phyloP scores from a whole-genome alignment of 2,329 filamentous ascomycete genomes.

The Tricladium varicosporioides region DNA sequence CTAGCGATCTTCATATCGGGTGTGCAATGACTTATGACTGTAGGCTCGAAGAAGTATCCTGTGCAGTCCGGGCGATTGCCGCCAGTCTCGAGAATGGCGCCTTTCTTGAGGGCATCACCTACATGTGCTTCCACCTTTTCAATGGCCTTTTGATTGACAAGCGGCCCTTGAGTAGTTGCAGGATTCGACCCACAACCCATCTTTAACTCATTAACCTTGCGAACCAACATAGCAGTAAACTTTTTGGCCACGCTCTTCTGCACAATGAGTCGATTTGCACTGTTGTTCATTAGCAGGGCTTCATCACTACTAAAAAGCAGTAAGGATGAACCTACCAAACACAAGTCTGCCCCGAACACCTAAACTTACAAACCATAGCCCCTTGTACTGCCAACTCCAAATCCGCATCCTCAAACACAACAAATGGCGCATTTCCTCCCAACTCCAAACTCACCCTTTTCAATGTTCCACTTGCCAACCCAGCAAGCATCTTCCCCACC shows the following conservation, averaged over 20 bases:
- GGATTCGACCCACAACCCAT: conserved; percentile 57
- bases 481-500: conserved; percentile 58
- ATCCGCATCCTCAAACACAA: conserved; percentile 62
- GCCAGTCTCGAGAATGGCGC: conserved; percentile 59
- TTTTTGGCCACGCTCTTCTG: conserved; percentile 57
- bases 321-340: conserved; percentile 40
- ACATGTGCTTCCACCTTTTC: conserved; percentile 57
- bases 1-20: conserved; percentile 50
- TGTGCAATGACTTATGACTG: conserved; percentile 56
- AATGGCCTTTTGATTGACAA: conserved; percentile 52
- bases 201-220: conserved; percentile 48
- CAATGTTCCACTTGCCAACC: conserved; percentile 52
- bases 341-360: conserved; percentile 60
- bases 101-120: conserved; percentile 57
- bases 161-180: conserved; percentile 54
- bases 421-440: conserved; percentile 41
- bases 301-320: background rate
- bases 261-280: conserved; percentile 59
- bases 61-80: conserved; percentile 48
- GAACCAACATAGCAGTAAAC: conserved; percentile 52
- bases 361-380: conserved; percentile 46
- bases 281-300: background rate
- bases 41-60: conserved; percentile 67
- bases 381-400: conserved; percentile 45
- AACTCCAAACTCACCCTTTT: conserved; percentile 62